Evolutionary conservation across 2,329 filamentous ascomycete species (phyloP).

Genomic region (Teratosphaeria epicoccoides): DNA sequence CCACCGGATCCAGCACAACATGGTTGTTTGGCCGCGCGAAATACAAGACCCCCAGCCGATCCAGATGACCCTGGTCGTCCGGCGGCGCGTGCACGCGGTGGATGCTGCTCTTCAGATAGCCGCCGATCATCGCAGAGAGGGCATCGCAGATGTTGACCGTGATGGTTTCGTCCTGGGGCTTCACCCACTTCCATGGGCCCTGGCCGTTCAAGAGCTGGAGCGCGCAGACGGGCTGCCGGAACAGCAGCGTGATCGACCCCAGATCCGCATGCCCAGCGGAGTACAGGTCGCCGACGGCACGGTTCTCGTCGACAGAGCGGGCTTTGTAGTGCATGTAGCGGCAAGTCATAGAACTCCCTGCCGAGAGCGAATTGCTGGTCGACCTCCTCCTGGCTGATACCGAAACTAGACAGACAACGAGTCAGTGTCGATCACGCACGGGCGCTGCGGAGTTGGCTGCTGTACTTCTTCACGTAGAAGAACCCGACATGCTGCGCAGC

Average conservation of each 20-base stretch:
- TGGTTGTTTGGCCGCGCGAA: slow-evolving; percentile 26
- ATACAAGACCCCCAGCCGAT: slow-evolving; percentile 35
- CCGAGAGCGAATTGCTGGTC: slow-evolving; percentile 52
- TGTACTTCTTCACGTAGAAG: slow-evolving; percentile 16
- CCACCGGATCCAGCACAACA: slow-evolving; percentile 28
- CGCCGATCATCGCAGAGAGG: slow-evolving; percentile 30
- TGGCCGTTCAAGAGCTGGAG: slow-evolving; percentile 28
- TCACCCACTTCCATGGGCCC: slow-evolving; percentile 34
- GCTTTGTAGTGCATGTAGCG: slow-evolving; percentile 22
- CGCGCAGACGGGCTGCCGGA: slow-evolving; percentile 33
- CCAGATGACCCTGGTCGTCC: slow-evolving; percentile 36
- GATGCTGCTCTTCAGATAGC: slow-evolving; percentile 40
- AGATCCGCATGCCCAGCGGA: slow-evolving; percentile 29
- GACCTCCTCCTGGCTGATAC: slow-evolving; percentile 49
- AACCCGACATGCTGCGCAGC: slow-evolving; percentile 31
- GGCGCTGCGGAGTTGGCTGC: neutral
- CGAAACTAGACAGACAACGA: slow-evolving; percentile 44
- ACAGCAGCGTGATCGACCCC: slow-evolving; percentile 31
- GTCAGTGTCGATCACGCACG: neutral
- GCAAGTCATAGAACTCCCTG: slow-evolving; percentile 47
- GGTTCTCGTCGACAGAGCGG: slow-evolving; percentile 20
- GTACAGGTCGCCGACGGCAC: slow-evolving; percentile 19
- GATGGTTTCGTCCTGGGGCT: slow-evolving; percentile 30
- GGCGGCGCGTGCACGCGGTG: slow-evolving; percentile 42
- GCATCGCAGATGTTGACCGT: slow-evolving; percentile 34